phyloP scores from a whole-genome alignment of 1,139 yeast species.

The Pneumocystis oryctolagi region DNA sequence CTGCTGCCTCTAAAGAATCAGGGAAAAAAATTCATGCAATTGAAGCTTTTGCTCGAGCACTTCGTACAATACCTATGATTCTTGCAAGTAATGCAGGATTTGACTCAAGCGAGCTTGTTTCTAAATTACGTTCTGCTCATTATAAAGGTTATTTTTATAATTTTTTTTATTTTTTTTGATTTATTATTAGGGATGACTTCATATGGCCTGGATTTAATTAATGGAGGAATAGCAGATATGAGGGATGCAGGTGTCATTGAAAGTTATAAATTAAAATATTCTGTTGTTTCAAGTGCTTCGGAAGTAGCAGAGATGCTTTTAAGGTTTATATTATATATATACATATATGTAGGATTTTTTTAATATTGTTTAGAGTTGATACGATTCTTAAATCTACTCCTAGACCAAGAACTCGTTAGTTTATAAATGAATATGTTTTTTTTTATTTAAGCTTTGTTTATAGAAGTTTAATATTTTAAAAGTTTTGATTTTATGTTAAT shows the following conservation, averaged over 20 bases:
- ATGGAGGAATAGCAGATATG: constrained; percentile 83
- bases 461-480: not conserved
- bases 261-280: constrained; percentile 76
- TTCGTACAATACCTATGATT: constrained; percentile 88
- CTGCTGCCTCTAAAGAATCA: constrained; percentile 79
- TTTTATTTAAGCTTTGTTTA: not conserved
- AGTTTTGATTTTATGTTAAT: not conserved
- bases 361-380: constrained; percentile 45
- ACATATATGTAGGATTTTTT: not conserved
- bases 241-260: constrained; percentile 86
- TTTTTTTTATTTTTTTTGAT: not conserved
- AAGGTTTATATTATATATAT: not conserved
- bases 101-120: constrained; percentile 82
- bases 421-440: not conserved
- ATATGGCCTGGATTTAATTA: constrained; percentile 74
- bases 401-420: constrained; percentile 36
- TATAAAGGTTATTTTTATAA: constrained; percentile 45
- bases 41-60: constrained; percentile 85
- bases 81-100: constrained; percentile 95
- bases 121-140: constrained; percentile 81
- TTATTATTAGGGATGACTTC: constrained; percentile 40
- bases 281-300: constrained; percentile 91
- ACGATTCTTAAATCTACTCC: constrained; percentile 95
- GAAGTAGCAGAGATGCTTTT: constrained; percentile 80
- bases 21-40: constrained; percentile 92